Evolutionary conservation across 2,329 filamentous ascomycete genomes (phyloP).

Genomic region (Lasiodiplodia sp.): DNA sequence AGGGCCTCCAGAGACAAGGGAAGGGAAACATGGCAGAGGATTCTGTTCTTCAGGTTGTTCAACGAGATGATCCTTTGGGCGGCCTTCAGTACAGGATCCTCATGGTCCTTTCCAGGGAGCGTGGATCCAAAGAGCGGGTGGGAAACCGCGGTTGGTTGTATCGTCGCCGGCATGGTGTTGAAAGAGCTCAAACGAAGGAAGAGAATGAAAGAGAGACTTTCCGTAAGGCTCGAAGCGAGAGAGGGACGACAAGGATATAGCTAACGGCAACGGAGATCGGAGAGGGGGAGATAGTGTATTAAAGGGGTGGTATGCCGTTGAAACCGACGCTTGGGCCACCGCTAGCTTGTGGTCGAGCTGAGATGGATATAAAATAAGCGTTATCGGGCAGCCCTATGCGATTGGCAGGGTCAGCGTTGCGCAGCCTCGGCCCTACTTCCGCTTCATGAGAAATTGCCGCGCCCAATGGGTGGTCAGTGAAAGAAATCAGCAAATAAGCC

Average conservation of each 20-base stretch:
- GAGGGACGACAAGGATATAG: slow-evolving; percentile 21
- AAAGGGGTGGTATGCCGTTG: slow-evolving; percentile 18
- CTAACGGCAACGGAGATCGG: slow-evolving; percentile 11
- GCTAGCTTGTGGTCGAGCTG: neutral
- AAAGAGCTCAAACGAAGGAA: neutral
- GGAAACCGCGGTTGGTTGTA: neutral
- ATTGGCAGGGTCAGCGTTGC: neutral
- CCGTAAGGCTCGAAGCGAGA: slow-evolving; percentile 16
- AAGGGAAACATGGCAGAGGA: slow-evolving; percentile 19
- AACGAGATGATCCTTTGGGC: slow-evolving; percentile 14
- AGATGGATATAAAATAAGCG: neutral
- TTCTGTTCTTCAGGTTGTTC: slow-evolving; percentile 16
- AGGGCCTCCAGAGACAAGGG: slow-evolving; percentile 16
- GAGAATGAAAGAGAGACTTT: neutral
- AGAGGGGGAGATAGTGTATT: slow-evolving; percentile 15
- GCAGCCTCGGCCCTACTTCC: neutral
- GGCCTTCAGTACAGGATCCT: slow-evolving; percentile 11
- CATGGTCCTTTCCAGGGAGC: neutral
- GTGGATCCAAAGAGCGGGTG: slow-evolving; percentile 5
- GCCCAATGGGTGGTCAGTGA: neutral
- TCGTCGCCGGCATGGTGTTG: slow-evolving; percentile 7
- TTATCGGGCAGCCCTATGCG: neutral
- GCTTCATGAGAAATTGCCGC: slow-evolving; percentile 7
- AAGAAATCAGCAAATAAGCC: slow-evolving; percentile 10
- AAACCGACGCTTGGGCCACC: slow-evolving; percentile 4